Conservation (phyloP, 164 flowering plant species). For the Warburgia ugandensis region DNA sequence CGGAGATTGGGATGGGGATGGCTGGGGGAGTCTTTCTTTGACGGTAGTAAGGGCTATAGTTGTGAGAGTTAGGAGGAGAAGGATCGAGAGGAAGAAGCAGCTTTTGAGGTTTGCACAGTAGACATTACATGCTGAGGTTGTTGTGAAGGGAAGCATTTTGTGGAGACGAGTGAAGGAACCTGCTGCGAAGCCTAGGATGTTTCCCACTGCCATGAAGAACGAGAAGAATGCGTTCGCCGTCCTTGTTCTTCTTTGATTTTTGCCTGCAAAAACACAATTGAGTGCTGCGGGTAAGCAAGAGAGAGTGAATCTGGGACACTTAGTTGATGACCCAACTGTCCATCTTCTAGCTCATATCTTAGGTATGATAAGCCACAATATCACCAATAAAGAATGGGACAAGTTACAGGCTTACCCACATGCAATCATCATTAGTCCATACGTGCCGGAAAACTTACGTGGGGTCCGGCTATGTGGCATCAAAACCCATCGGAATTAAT, state of each 20-base stretch:
- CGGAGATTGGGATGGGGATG: not conserved
- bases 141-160: conserved; percentile 51
- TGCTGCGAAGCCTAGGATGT: conserved; percentile 66
- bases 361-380: too few relatives aligned
- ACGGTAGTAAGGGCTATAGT: conserved; percentile 30
- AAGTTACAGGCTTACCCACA: too few relatives aligned
- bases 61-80: conserved; percentile 37
- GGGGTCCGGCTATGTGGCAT: too few relatives aligned
- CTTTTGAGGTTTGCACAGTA: conserved; percentile 77
- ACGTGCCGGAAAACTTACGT: too few relatives aligned
- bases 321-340: too few relatives aligned
- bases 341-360: too few relatives aligned
- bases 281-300: not conserved
- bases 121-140: conserved; percentile 51
- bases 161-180: conserved; percentile 45
- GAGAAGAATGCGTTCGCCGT: conserved; percentile 47
- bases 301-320: not conserved
- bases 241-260: conserved; percentile 22
- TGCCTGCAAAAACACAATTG: conserved; percentile 3
- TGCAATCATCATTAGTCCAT: too few relatives aligned
- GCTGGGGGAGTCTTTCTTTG: conserved; percentile 17
- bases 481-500: too few relatives aligned
- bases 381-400: too few relatives aligned
- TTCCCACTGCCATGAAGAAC: conserved; percentile 86
- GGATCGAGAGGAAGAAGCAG: conserved; percentile 54